Base-by-base conservation (phyloP, 805 yeast species). In the Zygoascus flipseniorum region DNA sequence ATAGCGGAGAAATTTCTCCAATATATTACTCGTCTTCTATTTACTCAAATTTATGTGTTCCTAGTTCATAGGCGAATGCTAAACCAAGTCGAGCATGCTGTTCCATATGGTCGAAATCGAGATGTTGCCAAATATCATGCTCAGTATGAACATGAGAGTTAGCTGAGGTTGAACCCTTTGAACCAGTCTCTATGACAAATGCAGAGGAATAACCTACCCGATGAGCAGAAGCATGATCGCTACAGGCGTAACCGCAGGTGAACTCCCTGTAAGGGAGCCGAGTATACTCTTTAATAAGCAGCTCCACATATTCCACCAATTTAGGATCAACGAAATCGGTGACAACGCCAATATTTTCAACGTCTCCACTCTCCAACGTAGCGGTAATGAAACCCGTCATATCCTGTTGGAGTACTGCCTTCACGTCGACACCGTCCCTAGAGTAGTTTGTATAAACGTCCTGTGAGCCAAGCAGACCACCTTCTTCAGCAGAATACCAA, bases 401-500 rank as follows among this genome's bases (percentile, higher is more conserved):
- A 66, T 92, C 99, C 66, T 89, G 95, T 69, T 90, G 97, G 42
- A 92, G 72, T 92, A 89, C 84, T 2, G 90, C 89, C 32, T 82
- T 77, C 19, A 92, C 89, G 8, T 76, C 71, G 50, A 69, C 71
- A 32, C 72, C 71, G n/a, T 72, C 61, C 18, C 65, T 60, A 10
- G 70, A 64, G 63, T 86, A 86, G 28, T 70, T 67, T 9, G 78
- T 68, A 66, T 86, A 87, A 10, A 92, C 78, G 56, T 87, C 96
- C 58, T 81, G 76, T 2, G 96, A 88, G 1, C 98, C 98, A 51
- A 87, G 72, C 52, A 88, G 72, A 0, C 97, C 97, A 55, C 87
- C 89, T 74, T 90, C 98, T 71, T 90, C 98, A 1, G 96, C 98
- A 23, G 95, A 80, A 71, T 89, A 90, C 76, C 89, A 92, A 69